Percentiles rank a stretch among this genome's conserved stretches.
Conservation (phyloP, 176 grass and related monocot genomes). For the Phragmites australis region DNA sequence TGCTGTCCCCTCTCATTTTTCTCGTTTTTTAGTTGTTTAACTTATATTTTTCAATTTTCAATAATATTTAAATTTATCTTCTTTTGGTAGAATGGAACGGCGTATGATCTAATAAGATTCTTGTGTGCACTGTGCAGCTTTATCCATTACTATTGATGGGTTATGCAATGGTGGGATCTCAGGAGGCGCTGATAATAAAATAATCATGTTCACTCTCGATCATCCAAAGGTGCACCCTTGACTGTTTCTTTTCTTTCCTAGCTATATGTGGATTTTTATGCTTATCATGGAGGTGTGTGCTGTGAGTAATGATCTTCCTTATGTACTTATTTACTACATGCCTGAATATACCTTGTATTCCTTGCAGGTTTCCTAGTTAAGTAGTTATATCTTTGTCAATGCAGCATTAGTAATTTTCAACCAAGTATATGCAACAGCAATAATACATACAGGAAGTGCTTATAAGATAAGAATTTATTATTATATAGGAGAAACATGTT, state of each 20-base stretch:
- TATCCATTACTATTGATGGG: slow-evolving; percentile 85
- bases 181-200: slow-evolving; percentile 88
- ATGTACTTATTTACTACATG: not conserved
- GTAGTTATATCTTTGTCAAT: slow-evolving; percentile 10
- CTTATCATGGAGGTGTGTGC: not conserved
- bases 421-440: slow-evolving; percentile 13
- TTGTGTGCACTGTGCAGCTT: slow-evolving; percentile 72
- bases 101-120: slow-evolving; percentile 37
- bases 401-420: slow-evolving; percentile 6
- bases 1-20: slow-evolving; percentile 2
- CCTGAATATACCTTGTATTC: not conserved
- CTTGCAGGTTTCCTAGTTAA: not conserved
- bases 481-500: not conserved
- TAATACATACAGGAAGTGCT: slow-evolving; percentile 4
- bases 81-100: slow-evolving; percentile 1
- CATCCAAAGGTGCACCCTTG: slow-evolving; percentile 57
- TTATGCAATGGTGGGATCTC: slow-evolving; percentile 83
- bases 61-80: slow-evolving; percentile 19
- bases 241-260: slow-evolving; percentile 3
- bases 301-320: not conserved
- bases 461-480: not conserved
- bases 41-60: not conserved
- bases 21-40: not conserved
- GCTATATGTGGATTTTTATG: slow-evolving; percentile 11
- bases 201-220: slow-evolving; percentile 74